Base-by-base conservation (phyloP, 441 rosid species). In the Pelargonium myrrhifolium region DNA sequence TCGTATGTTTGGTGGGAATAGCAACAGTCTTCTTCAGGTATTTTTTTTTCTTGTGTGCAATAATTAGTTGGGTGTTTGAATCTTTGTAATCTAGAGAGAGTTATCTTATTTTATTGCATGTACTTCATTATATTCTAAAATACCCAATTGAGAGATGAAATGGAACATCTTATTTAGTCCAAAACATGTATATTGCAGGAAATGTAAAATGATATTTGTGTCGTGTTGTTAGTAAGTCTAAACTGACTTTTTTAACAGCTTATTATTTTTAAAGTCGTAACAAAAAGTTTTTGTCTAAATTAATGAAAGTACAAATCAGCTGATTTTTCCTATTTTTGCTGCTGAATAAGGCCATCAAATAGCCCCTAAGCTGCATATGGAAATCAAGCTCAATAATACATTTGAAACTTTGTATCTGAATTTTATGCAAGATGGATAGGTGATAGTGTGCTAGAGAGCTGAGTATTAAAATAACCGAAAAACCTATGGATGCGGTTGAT, bases 21-120 rank as follows among this genome's bases (percentile, higher is more conserved):
- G 76, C 47, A 78, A 6, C 67, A 72, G 89, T 65, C 76, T 93
- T 47, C 17, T 81, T 77, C 96, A 93, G 96, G 98, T 86, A 69
- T 31, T 7, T 12, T 17, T 67, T 39, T 6, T 9, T 17, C 5
- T 55, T 65, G 6, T 7, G 21, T 47, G 15, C 53, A 47, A 12
- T 8, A 9, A 22, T 61, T 26, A 6, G 65, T 18, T 62, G 37
- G 42, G 11, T 1, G 26, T 17, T 62, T 6, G 35, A 21, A 17
- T 12, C 14, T 28, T 28, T 60, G 47, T 42, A 10, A 60, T 60
- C 9, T 12, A 60, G 37, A 7, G 40, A 62, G n/a, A 42, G 12
- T 11, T 4, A 3, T 11, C 14, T 12, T 47, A 11, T 47, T 47
- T 47, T 47, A 47, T 1, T 47, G 53, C 15, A 11, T 14, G n/a